phyloP scores from a whole-genome alignment of 768 basidiomycete species.

The Candolleomyces eurysporus region DNA sequence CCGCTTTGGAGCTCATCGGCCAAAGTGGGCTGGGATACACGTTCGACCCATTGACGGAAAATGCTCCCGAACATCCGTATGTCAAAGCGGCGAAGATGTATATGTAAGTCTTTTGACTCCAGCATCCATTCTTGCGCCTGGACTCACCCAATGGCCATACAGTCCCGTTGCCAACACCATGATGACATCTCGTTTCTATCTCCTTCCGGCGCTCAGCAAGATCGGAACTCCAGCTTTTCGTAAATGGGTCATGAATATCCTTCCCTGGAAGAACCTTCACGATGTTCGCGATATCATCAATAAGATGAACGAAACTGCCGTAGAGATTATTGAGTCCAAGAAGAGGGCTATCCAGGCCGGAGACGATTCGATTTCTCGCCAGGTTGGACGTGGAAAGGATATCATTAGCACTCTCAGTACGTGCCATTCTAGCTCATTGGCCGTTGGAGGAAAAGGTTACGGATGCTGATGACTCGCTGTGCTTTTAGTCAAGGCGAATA shows the following conservation, averaged over 20 bases:
- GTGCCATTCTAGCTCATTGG: conserved; percentile 8
- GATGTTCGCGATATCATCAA: conserved; percentile 29
- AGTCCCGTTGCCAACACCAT: neutral
- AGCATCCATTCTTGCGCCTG: neutral
- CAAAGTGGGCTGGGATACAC: conserved; percentile 31
- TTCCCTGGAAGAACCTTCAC: conserved; percentile 29
- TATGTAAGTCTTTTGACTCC: conserved; percentile 18
- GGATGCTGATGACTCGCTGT: neutral
- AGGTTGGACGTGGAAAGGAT: conserved; percentile 40
- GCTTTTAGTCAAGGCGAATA: conserved; percentile 38
- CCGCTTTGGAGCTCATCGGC: conserved; percentile 29
- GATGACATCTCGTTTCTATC: conserved; percentile 2
- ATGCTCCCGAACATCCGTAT: conserved; percentile 24
- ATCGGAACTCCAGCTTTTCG: conserved; percentile 30
- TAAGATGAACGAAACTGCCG: conserved; percentile 33
- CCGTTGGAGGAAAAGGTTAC: neutral
- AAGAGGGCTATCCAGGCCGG: conserved; percentile 32
- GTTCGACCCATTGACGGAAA: conserved; percentile 27
- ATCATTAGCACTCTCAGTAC: conserved; percentile 47
- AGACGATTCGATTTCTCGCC: conserved; percentile 27
- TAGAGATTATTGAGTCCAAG: conserved; percentile 35
- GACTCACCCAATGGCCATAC: conserved; percentile 3
- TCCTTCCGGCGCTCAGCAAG: conserved; percentile 16
- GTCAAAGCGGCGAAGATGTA: conserved; percentile 24
- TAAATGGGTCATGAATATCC: conserved; percentile 28